Conservation (phyloP, 371 early-diverging fungal species). For the Rhizopus arrhizus region DNA sequence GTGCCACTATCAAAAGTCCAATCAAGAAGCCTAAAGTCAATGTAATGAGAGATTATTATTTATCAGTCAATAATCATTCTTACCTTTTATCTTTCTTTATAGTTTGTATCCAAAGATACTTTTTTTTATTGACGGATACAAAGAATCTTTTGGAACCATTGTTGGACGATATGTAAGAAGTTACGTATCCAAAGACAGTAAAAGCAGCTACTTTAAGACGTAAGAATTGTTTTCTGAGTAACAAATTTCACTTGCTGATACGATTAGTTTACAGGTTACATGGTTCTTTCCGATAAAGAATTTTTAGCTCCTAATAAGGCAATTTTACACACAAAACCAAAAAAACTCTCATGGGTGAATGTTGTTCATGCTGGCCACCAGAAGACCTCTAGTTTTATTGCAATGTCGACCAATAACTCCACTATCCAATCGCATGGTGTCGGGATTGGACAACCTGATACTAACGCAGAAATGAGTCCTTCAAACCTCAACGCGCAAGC, state of each 20-base stretch:
- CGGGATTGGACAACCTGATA: too few species aligned
- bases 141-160: constrained; percentile 18
- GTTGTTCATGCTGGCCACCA: too few species aligned
- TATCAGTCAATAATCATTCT: constrained; percentile 17
- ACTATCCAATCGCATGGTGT: too few species aligned
- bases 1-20: constrained; percentile 9
- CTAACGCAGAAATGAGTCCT: too few species aligned
- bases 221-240: constrained; percentile 18
- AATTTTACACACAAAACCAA: too few species aligned
- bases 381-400: too few species aligned
- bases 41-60: constrained; percentile 16
- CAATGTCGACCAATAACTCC: too few species aligned
- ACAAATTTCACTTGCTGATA: constrained; percentile 14
- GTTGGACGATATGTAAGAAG: constrained; percentile 22
- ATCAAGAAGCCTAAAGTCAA: constrained; percentile 20
- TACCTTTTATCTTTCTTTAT: constrained; percentile 18
- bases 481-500: too few species aligned
- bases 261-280: constrained; percentile 16
- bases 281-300: too few species aligned
- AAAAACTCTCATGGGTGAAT: too few species aligned
- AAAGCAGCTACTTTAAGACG: constrained; percentile 17
- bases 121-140: constrained; percentile 21
- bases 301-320: too few species aligned
- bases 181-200: constrained; percentile 6
- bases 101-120: constrained; percentile 14